Evolutionary conservation across 352 stramenopile species (phyloP).

Genomic region (Blastocystis sp.): DNA sequence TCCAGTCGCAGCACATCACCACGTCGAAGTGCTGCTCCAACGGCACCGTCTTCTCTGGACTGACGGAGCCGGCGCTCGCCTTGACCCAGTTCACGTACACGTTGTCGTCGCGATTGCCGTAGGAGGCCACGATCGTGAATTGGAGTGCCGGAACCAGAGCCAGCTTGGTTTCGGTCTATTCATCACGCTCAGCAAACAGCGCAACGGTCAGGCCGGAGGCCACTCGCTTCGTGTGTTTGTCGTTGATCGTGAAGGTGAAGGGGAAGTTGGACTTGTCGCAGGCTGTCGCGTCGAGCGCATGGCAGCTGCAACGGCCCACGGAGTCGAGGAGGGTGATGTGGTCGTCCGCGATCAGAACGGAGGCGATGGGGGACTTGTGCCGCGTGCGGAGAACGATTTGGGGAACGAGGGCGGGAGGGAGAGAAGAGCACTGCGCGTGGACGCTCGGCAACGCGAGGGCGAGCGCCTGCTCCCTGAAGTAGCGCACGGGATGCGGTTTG

Average conservation of each 20-base stretch:
- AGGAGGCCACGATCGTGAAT: background rate
- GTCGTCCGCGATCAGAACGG: background rate
- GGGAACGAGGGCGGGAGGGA: background rate
- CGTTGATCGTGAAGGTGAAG: background rate
- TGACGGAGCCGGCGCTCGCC: background rate
- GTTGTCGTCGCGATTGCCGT: background rate
- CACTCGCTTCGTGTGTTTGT: background rate
- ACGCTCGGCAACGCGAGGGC: background rate
- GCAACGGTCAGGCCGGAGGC: background rate
- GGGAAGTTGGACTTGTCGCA: background rate
- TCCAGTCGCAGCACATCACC: background rate
- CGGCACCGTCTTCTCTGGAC: background rate
- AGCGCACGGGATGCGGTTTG: slow-evolving; percentile 78
- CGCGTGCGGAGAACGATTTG: background rate
- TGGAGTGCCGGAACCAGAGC: background rate
- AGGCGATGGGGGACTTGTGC: background rate
- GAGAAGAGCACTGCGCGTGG: background rate
- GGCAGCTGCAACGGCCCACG: background rate
- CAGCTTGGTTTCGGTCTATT: background rate
- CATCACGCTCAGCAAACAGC: background rate
- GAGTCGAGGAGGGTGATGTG: background rate
- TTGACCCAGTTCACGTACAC: background rate
- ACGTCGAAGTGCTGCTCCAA: background rate
- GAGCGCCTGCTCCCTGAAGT: slow-evolving; percentile 16
- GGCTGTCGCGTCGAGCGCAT: background rate